Evolutionary conservation across 225 moss, liverwort and hornwort species (phyloP).

Genomic region (Lunularia cruciata): DNA sequence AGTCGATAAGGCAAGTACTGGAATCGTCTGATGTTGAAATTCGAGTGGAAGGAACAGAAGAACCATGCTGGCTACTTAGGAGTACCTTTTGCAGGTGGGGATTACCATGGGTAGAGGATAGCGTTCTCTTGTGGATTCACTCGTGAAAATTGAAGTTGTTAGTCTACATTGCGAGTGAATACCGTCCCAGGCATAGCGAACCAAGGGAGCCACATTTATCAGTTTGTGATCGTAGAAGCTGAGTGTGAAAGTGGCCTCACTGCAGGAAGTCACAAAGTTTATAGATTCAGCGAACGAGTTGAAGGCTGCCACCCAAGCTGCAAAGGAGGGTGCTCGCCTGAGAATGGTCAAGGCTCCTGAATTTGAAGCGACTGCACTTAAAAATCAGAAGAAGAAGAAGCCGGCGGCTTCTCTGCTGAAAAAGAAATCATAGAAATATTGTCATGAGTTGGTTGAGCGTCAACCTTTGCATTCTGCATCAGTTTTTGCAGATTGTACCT

Average conservation of each 20-base stretch:
- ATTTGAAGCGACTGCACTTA: conserved; percentile 7
- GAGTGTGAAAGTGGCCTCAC: neutral
- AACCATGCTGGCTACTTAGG: neutral
- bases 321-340: conserved; percentile 82
- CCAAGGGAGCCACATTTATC: too few species aligned
- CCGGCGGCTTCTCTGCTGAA: too few species aligned
- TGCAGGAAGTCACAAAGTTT: conserved; percentile 79
- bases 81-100: neutral
- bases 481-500: too few species aligned
- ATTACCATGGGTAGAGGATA: neutral
- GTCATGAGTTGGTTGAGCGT: too few species aligned
- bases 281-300: conserved; percentile 78
- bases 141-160: neutral
- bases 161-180: neutral
- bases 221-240: neutral
- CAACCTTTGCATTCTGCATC: too few species aligned
- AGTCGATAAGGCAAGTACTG: conserved; percentile 40
- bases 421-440: too few species aligned
- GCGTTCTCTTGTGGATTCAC: too few species aligned
- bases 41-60: neutral
- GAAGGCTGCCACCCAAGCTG: conserved; percentile 73
- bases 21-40: neutral
- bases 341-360: conserved; percentile 59
- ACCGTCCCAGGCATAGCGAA: neutral
- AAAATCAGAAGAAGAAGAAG: conserved; percentile 33